Evolutionary conservation across 148 eudicot genomes (phyloP).

Genomic region (Silene latifolia): DNA sequence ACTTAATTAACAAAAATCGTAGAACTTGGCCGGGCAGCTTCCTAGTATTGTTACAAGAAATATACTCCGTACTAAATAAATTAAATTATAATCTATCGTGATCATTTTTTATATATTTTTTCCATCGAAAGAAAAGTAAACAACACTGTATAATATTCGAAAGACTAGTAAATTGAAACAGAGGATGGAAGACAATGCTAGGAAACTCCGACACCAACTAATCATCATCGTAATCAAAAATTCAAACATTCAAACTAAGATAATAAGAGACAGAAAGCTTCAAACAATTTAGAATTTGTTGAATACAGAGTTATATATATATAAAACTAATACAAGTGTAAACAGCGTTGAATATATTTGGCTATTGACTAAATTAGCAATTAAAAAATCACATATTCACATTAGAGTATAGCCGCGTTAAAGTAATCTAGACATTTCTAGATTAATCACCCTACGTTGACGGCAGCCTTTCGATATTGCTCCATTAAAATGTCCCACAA

Average conservation of each 20-base stretch:
- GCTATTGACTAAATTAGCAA: neutral
- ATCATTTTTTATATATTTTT: too few species aligned
- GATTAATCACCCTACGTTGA: conserved; percentile 9
- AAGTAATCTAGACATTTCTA: neutral
- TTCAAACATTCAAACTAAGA: neutral
- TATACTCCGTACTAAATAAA: too few species aligned
- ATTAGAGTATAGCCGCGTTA: conserved; percentile 1
- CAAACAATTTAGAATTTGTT: too few species aligned
- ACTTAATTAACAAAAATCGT: too few species aligned
- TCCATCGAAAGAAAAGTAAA: too few species aligned
- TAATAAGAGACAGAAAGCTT: neutral
- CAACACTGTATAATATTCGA: too few species aligned
- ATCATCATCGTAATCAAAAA: neutral
- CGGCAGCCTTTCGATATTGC: conserved; percentile 2
- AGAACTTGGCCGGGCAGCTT: too few species aligned
- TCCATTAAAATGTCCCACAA: neutral
- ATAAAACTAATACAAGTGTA: neutral
- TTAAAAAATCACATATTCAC: neutral
- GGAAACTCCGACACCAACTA: neutral
- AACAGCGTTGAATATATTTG: conserved; percentile 2
- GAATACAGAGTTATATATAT: neutral
- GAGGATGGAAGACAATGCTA: neutral
- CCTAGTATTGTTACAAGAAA: too few species aligned
- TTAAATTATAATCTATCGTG: too few species aligned
- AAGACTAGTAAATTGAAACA: too few species aligned